Conservation (phyloP, 2,329 filamentous ascomycete species). For the Coniochaeta sp. region DNA sequence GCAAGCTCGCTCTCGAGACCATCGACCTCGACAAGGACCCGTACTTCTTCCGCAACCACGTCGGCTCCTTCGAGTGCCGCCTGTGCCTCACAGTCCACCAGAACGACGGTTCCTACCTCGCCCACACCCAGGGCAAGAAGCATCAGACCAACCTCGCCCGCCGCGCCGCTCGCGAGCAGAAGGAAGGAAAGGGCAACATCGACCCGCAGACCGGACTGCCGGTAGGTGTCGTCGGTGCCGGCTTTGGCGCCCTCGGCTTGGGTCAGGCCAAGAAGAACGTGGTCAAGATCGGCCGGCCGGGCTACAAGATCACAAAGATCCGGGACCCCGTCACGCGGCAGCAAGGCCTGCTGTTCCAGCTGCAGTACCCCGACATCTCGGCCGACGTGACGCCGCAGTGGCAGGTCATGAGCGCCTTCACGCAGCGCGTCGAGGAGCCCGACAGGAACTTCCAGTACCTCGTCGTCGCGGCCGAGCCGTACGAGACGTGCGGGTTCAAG, state of each 20-base stretch:
- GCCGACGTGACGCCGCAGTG: constrained; percentile 71
- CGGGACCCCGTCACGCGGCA: constrained; percentile 83
- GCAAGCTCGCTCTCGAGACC: constrained; percentile 95
- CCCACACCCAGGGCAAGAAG: constrained; percentile 96
- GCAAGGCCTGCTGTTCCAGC: constrained; percentile 86
- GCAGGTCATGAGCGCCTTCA: constrained; percentile 95
- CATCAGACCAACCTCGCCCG: constrained; percentile 97
- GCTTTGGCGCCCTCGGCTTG: constrained; percentile 43
- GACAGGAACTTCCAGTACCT: constrained; percentile 95
- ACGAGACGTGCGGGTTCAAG: constrained; percentile 97
- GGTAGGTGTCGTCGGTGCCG: constrained; percentile 67
- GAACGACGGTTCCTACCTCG: constrained; percentile 97
- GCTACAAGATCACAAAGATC: constrained; percentile 97
- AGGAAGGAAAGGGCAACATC: constrained; percentile 69
- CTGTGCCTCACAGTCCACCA: constrained; percentile 97
- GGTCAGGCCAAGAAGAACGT: constrained; percentile 61
- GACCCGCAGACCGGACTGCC: constrained; percentile 64
- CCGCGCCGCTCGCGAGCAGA: constrained; percentile 89
- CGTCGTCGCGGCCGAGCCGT: constrained; percentile 90
- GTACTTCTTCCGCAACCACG: constrained; percentile 99
- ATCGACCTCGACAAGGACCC: constrained; percentile 99
- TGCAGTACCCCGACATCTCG: constrained; percentile 89
- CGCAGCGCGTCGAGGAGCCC: constrained; percentile 90
- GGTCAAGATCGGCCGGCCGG: constrained; percentile 91
- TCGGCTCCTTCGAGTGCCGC: constrained; percentile 95